phyloP scores from a whole-genome alignment of 495 filamentous ascomycete genomes.

The Neohortaea acidophila region DNA sequence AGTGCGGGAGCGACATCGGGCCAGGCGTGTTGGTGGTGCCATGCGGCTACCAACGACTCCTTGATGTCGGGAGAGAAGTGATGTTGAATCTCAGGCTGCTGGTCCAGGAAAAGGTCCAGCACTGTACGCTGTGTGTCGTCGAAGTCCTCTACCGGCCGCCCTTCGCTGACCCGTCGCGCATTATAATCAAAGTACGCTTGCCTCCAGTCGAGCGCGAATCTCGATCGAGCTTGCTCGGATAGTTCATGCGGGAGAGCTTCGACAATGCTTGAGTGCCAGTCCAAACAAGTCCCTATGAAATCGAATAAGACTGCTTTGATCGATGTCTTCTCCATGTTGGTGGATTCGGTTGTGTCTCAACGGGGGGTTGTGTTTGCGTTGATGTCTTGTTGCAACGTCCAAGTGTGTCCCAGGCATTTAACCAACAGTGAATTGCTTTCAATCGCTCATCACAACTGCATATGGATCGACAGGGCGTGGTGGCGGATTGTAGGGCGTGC shows the following conservation, averaged over 20 bases:
- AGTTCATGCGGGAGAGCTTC: slow-evolving; percentile 17
- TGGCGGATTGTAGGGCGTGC: too few species aligned
- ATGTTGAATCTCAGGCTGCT: slow-evolving; percentile 4
- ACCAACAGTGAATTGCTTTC: too few species aligned
- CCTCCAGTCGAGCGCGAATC: slow-evolving; percentile 36
- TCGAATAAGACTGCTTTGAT: slow-evolving; percentile 32
- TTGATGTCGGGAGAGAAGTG: slow-evolving; percentile 21
- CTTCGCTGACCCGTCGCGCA: slow-evolving; percentile 24
- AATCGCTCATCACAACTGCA: too few species aligned
- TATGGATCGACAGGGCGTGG: too few species aligned
- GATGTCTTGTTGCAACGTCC: too few species aligned
- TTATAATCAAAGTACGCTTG: slow-evolving; percentile 33
- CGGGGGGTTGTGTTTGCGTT: too few species aligned
- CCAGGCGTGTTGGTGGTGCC: slow-evolving; percentile 37
- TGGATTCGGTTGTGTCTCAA: too few species aligned
- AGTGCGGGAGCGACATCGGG: slow-evolving; percentile 30
- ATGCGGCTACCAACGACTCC: slow-evolving; percentile 20
- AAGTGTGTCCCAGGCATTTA: too few species aligned
- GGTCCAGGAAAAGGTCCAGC: slow-evolving; percentile 20
- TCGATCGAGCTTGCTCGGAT: slow-evolving; percentile 20
- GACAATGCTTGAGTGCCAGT: slow-evolving; percentile 29
- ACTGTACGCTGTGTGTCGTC: slow-evolving; percentile 32
- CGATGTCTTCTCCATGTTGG: too few species aligned
- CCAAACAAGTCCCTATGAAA: slow-evolving; percentile 33
- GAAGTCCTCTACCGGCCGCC: slow-evolving; percentile 33